Evolutionary conservation across 257 asterid genomes (phyloP), one percentile per base, ranked within the genome.

Genomic region (Scutellaria barbata): DNA sequence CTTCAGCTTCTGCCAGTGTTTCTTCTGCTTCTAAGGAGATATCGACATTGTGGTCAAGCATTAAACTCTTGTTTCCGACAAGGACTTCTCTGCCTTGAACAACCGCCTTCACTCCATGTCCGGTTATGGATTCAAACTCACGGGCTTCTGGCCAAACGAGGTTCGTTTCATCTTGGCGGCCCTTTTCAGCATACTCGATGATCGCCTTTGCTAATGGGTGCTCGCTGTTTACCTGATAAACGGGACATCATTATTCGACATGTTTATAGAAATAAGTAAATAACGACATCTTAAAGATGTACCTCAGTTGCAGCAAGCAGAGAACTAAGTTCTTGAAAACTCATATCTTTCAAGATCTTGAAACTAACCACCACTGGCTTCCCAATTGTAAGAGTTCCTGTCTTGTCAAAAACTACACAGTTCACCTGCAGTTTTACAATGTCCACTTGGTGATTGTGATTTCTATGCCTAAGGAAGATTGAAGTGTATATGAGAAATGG

Each of bases 301-400:
- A 92, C 98, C 96, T 92, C 98, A 30, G 88, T 90, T 57, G 98
- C 90, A 74, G 92, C 96, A 71, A 84, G 80, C 4, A 92, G 71
- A 66, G 84, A 86, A 79, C 73, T 85, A 30, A 88, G 85, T 67
- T 90, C 95, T 62, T 75, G 74, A 68, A 81, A 81, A 39, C 66
- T 82, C 81, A 80, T 73, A 68, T 76, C 81, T 66, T 81, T 86
- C 62, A 92, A 75, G 78, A 92, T 82, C 77, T 76, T 80, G 6
- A 85, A 79, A 54, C 54, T 68, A 45, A 86, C 90, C 1, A 92
- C 91, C 69, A 86, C 88, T 3, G 96, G 98, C 87, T 88, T 88
- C 65, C 98, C 96, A 3, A 81, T 69, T 8, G 96, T 92, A 48
- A 92, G 96, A 41, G 98, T 92, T 52, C 96, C 98, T 0, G 98